Evolutionary conservation across 2,329 filamentous ascomycete genomes (phyloP), one percentile per base, ranked within the genome.

Genomic region (Penicillium sp.): DNA sequence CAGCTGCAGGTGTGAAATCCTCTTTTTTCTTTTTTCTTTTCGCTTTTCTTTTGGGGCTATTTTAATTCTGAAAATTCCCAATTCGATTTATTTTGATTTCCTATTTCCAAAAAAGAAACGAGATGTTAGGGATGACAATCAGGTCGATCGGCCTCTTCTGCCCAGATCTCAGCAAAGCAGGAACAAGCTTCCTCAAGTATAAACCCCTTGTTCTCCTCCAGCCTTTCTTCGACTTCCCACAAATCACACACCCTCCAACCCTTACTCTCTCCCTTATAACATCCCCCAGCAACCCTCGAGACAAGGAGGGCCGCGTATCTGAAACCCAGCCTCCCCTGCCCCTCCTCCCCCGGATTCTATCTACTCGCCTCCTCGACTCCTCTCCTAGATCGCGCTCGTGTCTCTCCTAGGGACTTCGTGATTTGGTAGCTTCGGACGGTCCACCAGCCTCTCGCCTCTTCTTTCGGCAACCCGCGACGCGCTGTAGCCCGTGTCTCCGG

Each of bases 291-390:
- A 44, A 48, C 52, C 40, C 43, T 40, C 36, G 21, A 40, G 36
- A 40, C 36, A 40, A 40, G 36, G 36, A 44, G 23, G 45, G 42
- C 48, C 52, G 54, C 44, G n/a, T 51, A 55, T 62, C 61, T 61
- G 60, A 62, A 54, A 63, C 61, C 56, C 55, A 59, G 23, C 59
- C 55, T 55, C 49, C 51, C 52, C 46, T 51, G 46, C 24, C 21
- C 46, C 9, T 21, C 34, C 42, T 15, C 21, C 29, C 44, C 49
- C 43, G 20, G 32, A 37, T 49, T 34, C n/a, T 26, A 46, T 33
- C n/a, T 34, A 7, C 23, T 46, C 13, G 29, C 17, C 36, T 10
- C 20, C 26, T 18, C 37, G 30, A 47, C 32, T 46, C 24, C n/a
- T 26, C 39, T 29, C 49, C 49, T 27, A 49, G 29, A 34, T 54